Base-by-base conservation (phyloP, 2,329 filamentous ascomycete genomes). In the Pseudocercospora macadamiae region DNA sequence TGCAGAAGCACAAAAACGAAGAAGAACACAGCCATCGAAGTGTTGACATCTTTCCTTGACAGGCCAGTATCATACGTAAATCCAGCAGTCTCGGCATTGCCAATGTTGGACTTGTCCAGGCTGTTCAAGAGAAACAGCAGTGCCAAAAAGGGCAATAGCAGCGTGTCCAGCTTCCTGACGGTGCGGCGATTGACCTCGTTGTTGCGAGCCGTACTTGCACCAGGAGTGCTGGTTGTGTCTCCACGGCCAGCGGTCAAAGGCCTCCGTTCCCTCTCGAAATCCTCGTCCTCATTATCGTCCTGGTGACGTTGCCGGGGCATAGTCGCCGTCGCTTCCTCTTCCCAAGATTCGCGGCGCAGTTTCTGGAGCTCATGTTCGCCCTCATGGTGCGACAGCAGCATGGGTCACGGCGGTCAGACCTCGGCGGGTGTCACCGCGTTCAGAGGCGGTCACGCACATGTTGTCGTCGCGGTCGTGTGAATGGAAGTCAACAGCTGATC, bases 1-100 rank as follows among this genome's bases (percentile, higher is more conserved):
- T 86, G 83, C 10, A 86, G 74, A 0, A 80, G 64, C n/a, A 86
- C 83, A 64, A 86, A 86, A 57, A 82, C 82, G 63, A 79, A 76
- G 67, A 83, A 86, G 76, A 86, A 86, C 53, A 80, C 76, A 19
- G 82, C 81, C 8, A 85, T 79, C 2, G 83, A 81, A 3, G 77
- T 77, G 64, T 86, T 85, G 55, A 86, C 70, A 64, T 85, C 83
- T 34, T 74, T 73, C n/a, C 77, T 76, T 3, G 72, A 71, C 1
- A 83, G 74, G 0, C 82, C 83, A 23, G 83, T 79, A 63, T 86
- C 82, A 37, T 72, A 69, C 0, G 83, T 86, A 68, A 86, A 86
- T 61, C 88, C 82, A 21, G 84, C 84, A 5, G 80, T 82, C 60
- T 83, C 80, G 10, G 81, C 81, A 71, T 82, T 83, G 55, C 81